Conservation (phyloP, 805 yeast genomes). For the Pichia phayaonensis region DNA sequence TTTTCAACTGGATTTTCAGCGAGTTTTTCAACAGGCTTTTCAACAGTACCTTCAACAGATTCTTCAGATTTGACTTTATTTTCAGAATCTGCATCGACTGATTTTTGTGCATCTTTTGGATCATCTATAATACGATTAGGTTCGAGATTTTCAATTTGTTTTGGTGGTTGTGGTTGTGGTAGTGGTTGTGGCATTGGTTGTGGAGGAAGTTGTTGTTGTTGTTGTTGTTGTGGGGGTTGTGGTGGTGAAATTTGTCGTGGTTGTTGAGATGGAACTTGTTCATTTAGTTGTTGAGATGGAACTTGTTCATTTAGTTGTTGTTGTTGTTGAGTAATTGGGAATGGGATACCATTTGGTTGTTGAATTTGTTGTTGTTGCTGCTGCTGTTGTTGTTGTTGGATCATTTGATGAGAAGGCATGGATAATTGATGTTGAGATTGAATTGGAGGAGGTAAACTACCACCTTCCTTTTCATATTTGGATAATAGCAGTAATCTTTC, state of each 20-base stretch:
- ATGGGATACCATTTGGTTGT: slow-evolving; percentile 14
- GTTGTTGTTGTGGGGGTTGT: not conserved
- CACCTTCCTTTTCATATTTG: slow-evolving; percentile 63
- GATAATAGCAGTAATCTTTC: slow-evolving; percentile 83
- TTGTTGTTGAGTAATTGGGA: slow-evolving; percentile 16
- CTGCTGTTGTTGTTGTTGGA: slow-evolving; percentile 29
- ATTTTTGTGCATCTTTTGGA: not conserved
- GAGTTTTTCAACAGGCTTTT: not conserved
- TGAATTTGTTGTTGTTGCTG: slow-evolving; percentile 27
- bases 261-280: slow-evolving; percentile 1
- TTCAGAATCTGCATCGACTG: not conserved
- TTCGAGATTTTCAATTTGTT: not conserved
- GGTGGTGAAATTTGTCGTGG: not conserved
- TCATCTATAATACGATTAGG: not conserved
- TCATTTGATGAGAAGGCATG: slow-evolving; percentile 32
- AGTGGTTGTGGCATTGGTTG: not conserved
- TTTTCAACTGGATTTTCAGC: not conserved
- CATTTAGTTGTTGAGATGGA: slow-evolving; percentile 5
- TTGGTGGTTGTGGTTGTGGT: not conserved
- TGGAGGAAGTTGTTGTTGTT: slow-evolving; percentile 1
- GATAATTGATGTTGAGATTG: slow-evolving; percentile 49
- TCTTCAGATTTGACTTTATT: not conserved
- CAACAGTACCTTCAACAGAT: not conserved
- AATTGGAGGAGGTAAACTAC: slow-evolving; percentile 46
- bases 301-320: slow-evolving; percentile 14